phyloP scores from a whole-genome alignment of 306 rosid genomes.

The Prunus dulcis region DNA sequence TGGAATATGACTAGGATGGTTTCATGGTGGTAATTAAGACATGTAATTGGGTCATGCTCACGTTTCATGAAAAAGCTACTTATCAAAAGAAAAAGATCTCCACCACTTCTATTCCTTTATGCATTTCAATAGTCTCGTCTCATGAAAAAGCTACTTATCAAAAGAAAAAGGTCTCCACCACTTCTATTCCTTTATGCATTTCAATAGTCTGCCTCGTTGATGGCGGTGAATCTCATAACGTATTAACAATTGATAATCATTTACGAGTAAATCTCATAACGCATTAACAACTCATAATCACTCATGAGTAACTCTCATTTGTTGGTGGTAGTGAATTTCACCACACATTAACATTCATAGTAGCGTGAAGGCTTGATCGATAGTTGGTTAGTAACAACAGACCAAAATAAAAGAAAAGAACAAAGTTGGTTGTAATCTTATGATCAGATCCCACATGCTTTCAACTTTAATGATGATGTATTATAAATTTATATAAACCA shows the following conservation, averaged over 20 bases:
- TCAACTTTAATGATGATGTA: conserved; percentile 12
- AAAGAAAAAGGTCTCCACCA: background rate
- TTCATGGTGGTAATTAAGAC: conserved; percentile 20
- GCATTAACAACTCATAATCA: no score
- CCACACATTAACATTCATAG: background rate
- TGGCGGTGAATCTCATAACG: background rate
- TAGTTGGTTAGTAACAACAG: background rate
- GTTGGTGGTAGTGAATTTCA: background rate
- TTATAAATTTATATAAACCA: background rate
- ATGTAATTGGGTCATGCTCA: conserved; percentile 29
- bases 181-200: background rate
- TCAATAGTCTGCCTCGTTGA: background rate
- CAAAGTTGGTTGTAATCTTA: background rate
- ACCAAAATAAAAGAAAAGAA: background rate
- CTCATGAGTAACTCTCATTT: no score
- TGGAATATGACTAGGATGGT: conserved; percentile 63
- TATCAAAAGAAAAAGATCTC: background rate
- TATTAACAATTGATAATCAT: background rate
- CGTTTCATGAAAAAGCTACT: conserved; percentile 23
- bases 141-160: conserved; percentile 14
- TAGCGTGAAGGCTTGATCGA: no score
- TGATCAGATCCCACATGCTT: conserved; percentile 9
- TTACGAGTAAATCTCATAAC: no score
- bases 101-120: background rate
- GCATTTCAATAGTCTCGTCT: background rate